A percentile compares a stretch with the other conserved stretches of the same genome.
Conservation (phyloP, 2,329 filamentous ascomycete species). For the Botrytis cinerea region DNA sequence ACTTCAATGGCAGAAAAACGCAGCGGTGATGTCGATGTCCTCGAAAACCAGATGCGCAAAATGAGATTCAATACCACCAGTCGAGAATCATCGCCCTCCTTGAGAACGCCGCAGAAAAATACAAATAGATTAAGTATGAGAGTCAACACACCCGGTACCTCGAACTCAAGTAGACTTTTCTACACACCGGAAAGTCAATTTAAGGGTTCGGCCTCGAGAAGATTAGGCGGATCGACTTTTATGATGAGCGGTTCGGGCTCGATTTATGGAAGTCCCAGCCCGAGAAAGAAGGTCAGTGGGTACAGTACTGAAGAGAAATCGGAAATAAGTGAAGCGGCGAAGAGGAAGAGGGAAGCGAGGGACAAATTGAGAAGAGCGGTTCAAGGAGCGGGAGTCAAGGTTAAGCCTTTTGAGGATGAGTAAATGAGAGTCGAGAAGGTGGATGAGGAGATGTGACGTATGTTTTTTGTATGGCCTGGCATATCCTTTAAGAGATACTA, state of each 20-base stretch:
- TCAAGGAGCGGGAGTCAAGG: constrained; percentile 38
- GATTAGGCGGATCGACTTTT: constrained; percentile 27
- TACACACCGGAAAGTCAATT: constrained; percentile 39
- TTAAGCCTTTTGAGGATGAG: constrained; percentile 38
- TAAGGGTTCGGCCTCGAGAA: constrained; percentile 31
- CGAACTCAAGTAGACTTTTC: constrained; percentile 37
- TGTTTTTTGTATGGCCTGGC: background rate
- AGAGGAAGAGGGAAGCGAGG: constrained; percentile 55
- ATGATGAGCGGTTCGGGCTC: constrained; percentile 32
- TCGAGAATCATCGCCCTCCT: constrained; percentile 49
- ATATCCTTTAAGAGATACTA: background rate
- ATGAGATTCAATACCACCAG: constrained; percentile 54
- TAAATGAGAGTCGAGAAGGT: background rate
- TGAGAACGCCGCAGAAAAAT: constrained; percentile 41
- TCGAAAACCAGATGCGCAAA: constrained; percentile 83
- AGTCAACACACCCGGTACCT: constrained; percentile 29
- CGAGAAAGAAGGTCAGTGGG: constrained; percentile 63
- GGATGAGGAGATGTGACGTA: background rate
- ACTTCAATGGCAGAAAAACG: constrained; percentile 89
- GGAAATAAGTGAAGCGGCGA: constrained; percentile 55
- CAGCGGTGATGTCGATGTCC: constrained; percentile 84
- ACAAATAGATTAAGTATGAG: constrained; percentile 33
- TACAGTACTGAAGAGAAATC: constrained; percentile 61
- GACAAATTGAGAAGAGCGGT: constrained; percentile 48
- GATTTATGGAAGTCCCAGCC: constrained; percentile 37